These are phyloP conservation scores for Theileria orientalis DNA, from an alignment of 169 alveolate species.

Conservation along the genomic window DNA sequence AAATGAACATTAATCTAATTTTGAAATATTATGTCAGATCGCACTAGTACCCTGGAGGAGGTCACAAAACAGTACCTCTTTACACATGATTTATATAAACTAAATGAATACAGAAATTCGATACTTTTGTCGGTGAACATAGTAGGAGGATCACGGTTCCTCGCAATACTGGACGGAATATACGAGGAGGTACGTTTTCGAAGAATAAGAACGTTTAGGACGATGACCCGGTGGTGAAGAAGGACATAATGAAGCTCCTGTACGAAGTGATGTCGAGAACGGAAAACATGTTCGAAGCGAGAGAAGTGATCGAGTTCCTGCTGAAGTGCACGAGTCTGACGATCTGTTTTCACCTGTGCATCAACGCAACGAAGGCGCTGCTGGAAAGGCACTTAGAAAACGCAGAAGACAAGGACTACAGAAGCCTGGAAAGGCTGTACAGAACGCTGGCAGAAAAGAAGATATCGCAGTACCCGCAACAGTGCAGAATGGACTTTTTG, in stretches of 20 bases:
- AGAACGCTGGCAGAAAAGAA: slow-evolving; percentile 4
- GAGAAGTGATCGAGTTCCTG: slow-evolving; percentile 21
- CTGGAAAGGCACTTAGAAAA: slow-evolving; percentile 43
- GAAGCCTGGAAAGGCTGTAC: neutral
- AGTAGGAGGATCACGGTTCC: slow-evolving; percentile 2
- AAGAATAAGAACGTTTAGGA: slow-evolving; percentile 16
- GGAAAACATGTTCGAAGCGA: slow-evolving; percentile 24
- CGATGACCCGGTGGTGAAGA: slow-evolving; percentile 35
- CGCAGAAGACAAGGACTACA: neutral
- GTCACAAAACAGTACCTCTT: slow-evolving; percentile 2
- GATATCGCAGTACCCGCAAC: slow-evolving; percentile 42
- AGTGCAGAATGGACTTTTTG: slow-evolving; percentile 49
- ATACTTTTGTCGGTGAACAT: slow-evolving; percentile 37
- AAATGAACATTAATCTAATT: no score
- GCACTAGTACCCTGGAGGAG: slow-evolving; percentile 15
- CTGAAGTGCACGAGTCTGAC: slow-evolving; percentile 23
- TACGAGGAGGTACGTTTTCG: slow-evolving; percentile 28
- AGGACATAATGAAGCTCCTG: slow-evolving; percentile 15
- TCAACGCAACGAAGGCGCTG: slow-evolving; percentile 15
- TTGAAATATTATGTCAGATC: no score
- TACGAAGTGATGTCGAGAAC: slow-evolving; percentile 53
- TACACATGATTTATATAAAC: slow-evolving; percentile 7
- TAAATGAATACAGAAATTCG: slow-evolving; percentile 29
- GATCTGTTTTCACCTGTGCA: slow-evolving; percentile 31
- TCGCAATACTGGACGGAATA: neutral